phyloP scores from a whole-genome alignment of 2,329 filamentous ascomycete species.

The Trichoderma sp. region DNA sequence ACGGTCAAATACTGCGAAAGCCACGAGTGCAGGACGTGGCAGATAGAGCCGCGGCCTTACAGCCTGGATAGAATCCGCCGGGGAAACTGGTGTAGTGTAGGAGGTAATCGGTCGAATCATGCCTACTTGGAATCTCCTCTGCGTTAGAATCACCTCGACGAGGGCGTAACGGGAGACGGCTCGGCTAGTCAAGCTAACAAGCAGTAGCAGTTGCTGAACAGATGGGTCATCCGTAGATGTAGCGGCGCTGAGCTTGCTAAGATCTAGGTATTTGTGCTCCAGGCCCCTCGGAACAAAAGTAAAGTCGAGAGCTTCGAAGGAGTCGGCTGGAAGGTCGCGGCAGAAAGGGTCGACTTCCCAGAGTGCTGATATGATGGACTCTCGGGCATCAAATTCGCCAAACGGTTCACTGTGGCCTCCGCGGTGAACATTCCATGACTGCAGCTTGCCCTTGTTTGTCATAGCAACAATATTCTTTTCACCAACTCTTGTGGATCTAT shows the following conservation, averaged over 20 bases:
- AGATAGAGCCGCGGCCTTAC: slow-evolving; percentile 67
- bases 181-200: slow-evolving; percentile 56
- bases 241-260: slow-evolving; percentile 51
- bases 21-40: slow-evolving; percentile 74
- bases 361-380: slow-evolving; percentile 61
- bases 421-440: slow-evolving; percentile 86
- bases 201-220: slow-evolving; percentile 58
- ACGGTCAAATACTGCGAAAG: slow-evolving; percentile 76
- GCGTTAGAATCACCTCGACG: slow-evolving; percentile 65
- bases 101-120: slow-evolving; percentile 67
- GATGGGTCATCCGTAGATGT: slow-evolving; percentile 50
- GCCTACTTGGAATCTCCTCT: slow-evolving; percentile 54
- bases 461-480: slow-evolving; percentile 82
- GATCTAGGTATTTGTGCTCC: slow-evolving; percentile 49
- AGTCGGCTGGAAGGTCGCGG: slow-evolving; percentile 51
- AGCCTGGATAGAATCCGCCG: slow-evolving; percentile 35
- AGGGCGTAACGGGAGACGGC: slow-evolving; percentile 66
- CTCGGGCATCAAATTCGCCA: slow-evolving; percentile 68
- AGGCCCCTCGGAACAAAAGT: slow-evolving; percentile 60
- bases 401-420: slow-evolving; percentile 77
- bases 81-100: slow-evolving; percentile 55
- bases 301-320: slow-evolving; percentile 78
- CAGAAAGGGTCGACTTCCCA: slow-evolving; percentile 51
- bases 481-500: slow-evolving; percentile 68
- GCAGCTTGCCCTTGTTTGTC: slow-evolving; percentile 73